A percentile compares a stretch with the other conserved stretches of the same genome.
Conservation (phyloP, 2,329 filamentous ascomycete species). For the Cyphellophora europaea region DNA sequence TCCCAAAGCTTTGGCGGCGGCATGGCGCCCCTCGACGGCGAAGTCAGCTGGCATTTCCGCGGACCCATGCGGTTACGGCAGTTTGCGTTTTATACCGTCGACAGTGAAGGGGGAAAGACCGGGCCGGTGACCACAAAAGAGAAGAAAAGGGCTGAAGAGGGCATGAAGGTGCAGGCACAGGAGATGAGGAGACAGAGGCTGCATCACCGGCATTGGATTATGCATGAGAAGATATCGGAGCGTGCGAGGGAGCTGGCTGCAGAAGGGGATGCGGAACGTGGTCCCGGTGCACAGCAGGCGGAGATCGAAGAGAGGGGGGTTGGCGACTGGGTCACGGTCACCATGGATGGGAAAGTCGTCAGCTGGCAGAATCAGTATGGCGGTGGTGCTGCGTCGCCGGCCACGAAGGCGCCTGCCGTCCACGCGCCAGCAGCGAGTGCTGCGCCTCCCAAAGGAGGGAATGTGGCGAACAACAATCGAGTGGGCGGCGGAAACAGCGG, state of each 20-base stretch:
- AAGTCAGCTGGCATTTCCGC: conserved; percentile 62
- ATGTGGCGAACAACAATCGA: conserved; percentile 48
- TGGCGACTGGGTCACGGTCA: conserved; percentile 45
- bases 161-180: no score
- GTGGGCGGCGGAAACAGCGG: conserved; percentile 29
- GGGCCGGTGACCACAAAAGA: not conserved
- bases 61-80: conserved; percentile 60
- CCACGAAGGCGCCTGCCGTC: conserved; percentile 3
- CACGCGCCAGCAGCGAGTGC: conserved; percentile 1
- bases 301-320: conserved; percentile 39
- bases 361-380: conserved; percentile 51
- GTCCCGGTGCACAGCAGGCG: conserved; percentile 11
- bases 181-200: conserved; percentile 20
- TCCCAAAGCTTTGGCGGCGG: conserved; percentile 45
- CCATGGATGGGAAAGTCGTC: conserved; percentile 48
- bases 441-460: conserved; percentile 1
- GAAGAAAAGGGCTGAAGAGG: no score
- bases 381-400: conserved; percentile 7
- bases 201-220: conserved; percentile 41
- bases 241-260: not conserved
- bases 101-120: conserved; percentile 25
- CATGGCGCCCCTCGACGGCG: conserved; percentile 59
- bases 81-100: conserved; percentile 59
- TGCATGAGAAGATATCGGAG: conserved; percentile 30
- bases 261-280: conserved; percentile 4